Percentiles rank a stretch among this genome's conserved stretches.
Conservation (phyloP, 352 stramenopile genomes). For the Pythium rishiriense region DNA sequence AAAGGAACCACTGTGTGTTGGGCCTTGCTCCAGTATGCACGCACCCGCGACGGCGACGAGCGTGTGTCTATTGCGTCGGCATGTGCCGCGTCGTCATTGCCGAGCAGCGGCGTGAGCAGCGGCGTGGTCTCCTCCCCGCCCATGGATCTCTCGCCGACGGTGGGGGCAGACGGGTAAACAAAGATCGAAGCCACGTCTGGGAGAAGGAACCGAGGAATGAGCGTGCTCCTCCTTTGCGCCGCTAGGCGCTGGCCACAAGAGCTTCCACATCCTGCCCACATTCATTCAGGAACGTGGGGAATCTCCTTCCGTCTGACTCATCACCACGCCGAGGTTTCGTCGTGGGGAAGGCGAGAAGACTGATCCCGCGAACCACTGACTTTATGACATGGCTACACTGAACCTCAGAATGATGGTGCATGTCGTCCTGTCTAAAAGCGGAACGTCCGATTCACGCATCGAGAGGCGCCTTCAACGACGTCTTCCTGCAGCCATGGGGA, state of each 20-base stretch:
- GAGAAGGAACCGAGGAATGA: no score
- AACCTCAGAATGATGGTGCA: neutral
- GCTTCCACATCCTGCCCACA: no score
- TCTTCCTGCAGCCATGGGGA: neutral
- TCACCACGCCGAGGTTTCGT: neutral
- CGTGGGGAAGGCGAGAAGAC: neutral
- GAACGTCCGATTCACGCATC: no score
- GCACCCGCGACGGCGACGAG: neutral
- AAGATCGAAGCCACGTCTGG: no score
- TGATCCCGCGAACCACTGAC: neutral
- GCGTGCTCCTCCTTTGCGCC: no score
- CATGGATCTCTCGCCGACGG: neutral
- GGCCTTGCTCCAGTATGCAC: neutral
- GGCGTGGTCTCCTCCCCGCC: slow-evolving; percentile 2
- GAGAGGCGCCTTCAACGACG: neutral
- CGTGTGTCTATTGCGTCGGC: neutral
- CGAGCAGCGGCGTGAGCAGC: slow-evolving; percentile 11
- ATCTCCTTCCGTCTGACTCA: neutral
- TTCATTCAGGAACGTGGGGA: no score
- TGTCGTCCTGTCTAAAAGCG: no score
- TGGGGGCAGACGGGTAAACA: no score
- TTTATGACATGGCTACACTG: neutral
- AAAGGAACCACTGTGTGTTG: slow-evolving; percentile 10
- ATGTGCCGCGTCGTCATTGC: neutral
- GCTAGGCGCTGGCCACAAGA: no score